These are phyloP conservation scores for Leccinum griseonigrum DNA, from an alignment of 1,284 basidiomycete species.

Conservation along the genomic window DNA sequence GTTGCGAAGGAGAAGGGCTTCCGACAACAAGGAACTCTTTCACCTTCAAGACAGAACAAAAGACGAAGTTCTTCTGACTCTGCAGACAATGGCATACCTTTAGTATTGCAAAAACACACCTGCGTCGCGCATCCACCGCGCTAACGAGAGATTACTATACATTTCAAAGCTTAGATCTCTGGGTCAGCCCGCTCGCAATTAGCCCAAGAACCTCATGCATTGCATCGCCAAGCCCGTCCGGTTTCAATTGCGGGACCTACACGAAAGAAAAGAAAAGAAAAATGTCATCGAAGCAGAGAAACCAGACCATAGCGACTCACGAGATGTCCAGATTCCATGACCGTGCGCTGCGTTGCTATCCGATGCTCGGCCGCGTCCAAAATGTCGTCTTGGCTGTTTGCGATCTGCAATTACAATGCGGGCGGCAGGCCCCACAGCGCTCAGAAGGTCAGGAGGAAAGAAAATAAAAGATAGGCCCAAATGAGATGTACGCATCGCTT, in stretches of 20 bases:
- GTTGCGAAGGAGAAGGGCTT: not conserved
- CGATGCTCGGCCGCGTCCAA: constrained; percentile 26
- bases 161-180: constrained; percentile 7
- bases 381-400: constrained; percentile 27
- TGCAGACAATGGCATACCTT: not conserved
- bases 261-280: not conserved
- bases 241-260: constrained; percentile 31
- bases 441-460: not conserved
- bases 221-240: constrained; percentile 27
- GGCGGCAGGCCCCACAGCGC: not conserved
- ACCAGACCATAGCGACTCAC: constrained; percentile 12
- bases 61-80: not conserved
- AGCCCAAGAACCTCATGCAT: constrained; percentile 24
- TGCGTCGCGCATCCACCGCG: not conserved
- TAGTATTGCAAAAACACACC: not conserved
- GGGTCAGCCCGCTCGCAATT: constrained; percentile 16
- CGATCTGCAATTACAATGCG: constrained; percentile 16
- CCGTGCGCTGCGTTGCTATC: constrained; percentile 21
- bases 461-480: constrained; percentile 18
- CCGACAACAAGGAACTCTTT: not conserved
- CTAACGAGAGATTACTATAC: not conserved
- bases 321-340: constrained; percentile 31
- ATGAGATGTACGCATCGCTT: constrained; percentile 26
- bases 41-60: not conserved
- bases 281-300: not conserved